phyloP scores from a whole-genome alignment of 176 grass and related monocot species.

The Phoenix roebelenii region DNA sequence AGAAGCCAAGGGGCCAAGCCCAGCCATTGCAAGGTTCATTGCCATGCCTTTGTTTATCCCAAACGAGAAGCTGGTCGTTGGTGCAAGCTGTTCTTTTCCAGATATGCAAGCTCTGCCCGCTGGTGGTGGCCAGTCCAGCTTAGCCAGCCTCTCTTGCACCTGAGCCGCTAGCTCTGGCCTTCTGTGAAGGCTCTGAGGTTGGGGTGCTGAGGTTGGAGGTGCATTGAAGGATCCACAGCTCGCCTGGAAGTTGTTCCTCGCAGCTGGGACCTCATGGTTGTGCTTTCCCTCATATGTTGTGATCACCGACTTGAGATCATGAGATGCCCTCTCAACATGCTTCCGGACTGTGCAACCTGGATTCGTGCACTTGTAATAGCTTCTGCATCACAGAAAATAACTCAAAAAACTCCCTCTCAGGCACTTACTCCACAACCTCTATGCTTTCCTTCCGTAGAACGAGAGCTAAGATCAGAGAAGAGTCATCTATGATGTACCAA shows the following conservation, averaged over 20 bases:
- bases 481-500: background rate
- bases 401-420: too few species aligned
- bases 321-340: constrained; percentile 89
- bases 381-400: background rate
- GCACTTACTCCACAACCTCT: too few species aligned
- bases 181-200: constrained; percentile 10
- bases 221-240: constrained; percentile 10
- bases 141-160: background rate
- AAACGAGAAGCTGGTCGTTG: constrained; percentile 39
- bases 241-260: constrained; percentile 55
- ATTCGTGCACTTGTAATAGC: too few species aligned
- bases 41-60: constrained; percentile 29
- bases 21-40: constrained; percentile 21
- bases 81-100: constrained; percentile 24
- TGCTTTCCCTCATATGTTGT: constrained; percentile 90
- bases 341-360: constrained; percentile 50
- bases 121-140: background rate
- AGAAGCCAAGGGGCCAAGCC: constrained; percentile 5
- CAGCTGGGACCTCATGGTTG: constrained; percentile 92
- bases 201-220: background rate
- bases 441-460: too few species aligned
- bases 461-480: too few species aligned
- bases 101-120: constrained; percentile 12
- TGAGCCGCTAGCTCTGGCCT: constrained; percentile 12
- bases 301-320: constrained; percentile 97